These are phyloP conservation scores for Phlebiopsis gigantea DNA, from an alignment of 768 basidiomycete genomes.

Conservation along the genomic window DNA sequence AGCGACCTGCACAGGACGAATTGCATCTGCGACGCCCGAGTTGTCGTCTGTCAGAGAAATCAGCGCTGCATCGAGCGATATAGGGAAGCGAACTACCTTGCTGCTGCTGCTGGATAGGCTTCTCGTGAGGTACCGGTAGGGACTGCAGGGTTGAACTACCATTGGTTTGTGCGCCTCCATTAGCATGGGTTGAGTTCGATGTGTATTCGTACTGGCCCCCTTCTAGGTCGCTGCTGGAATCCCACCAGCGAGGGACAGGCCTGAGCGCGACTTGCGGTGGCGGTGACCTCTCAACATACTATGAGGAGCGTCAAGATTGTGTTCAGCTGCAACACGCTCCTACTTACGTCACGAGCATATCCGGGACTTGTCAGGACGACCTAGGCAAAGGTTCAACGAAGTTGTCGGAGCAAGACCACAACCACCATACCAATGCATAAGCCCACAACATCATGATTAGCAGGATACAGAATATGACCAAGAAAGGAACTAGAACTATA, in stretches of 20 bases:
- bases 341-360: constrained; percentile 57
- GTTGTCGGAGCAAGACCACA: background rate
- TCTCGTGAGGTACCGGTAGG: background rate
- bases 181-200: background rate
- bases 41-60: constrained; percentile 5
- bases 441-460: constrained; percentile 75
- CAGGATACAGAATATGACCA: constrained; percentile 59
- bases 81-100: background rate
- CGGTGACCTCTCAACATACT: constrained; percentile 24
- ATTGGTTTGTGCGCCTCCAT: background rate
- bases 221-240: constrained; percentile 18
- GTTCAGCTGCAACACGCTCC: background rate
- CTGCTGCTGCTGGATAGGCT: constrained; percentile 1
- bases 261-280: constrained; percentile 10
- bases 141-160: background rate
- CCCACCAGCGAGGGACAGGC: constrained; percentile 20
- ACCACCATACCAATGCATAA: constrained; percentile 59
- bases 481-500: constrained; percentile 48
- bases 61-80: background rate
- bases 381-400: constrained; percentile 29
- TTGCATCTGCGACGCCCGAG: constrained; percentile 17
- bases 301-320: background rate
- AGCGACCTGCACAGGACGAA: constrained; percentile 18
- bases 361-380: constrained; percentile 65
- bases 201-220: constrained; percentile 13